Percentiles rank a stretch among this genome's conserved stretches.
Evolutionary conservation across 306 rosid genomes (phyloP).

Genomic region (Malus asiatica): DNA sequence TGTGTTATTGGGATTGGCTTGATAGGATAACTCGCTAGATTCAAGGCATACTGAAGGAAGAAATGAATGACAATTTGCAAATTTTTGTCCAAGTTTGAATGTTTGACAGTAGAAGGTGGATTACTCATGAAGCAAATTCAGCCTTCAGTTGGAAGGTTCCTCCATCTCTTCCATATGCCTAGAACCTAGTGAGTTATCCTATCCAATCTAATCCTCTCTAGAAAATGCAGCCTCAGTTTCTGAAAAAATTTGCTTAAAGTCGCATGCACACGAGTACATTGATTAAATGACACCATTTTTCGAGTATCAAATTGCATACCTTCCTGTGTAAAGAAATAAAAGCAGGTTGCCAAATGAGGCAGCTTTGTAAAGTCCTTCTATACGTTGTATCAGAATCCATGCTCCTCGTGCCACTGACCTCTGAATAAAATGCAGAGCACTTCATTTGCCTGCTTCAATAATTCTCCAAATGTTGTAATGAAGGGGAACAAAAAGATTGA

Average conservation of each 20-base stretch:
- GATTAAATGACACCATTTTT: background rate
- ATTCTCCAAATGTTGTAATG: background rate
- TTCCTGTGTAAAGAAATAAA: conserved; percentile 93
- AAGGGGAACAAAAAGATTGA: background rate
- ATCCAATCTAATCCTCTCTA: no score
- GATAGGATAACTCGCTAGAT: background rate
- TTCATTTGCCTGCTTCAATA: conserved; percentile 10
- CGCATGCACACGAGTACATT: background rate
- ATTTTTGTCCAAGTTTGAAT: background rate
- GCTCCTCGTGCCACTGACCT: conserved; percentile 76
- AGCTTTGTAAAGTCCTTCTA: conserved; percentile 93
- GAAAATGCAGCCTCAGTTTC: background rate
- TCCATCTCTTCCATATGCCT: no score
- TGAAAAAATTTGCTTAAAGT: background rate
- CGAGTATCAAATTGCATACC: conserved; percentile 32
- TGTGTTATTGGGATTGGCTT: background rate
- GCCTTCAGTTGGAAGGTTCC: no score
- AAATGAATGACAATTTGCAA: background rate
- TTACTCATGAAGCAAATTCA: no score
- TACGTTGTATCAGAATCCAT: conserved; percentile 70
- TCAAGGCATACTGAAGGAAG: background rate
- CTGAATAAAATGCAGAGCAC: conserved; percentile 35
- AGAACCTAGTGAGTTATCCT: no score
- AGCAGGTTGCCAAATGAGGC: conserved; percentile 91
- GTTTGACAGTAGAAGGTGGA: no score